Base-by-base conservation (phyloP, 2,329 filamentous ascomycete genomes). In the Ophiocordyceps sinensis region DNA sequence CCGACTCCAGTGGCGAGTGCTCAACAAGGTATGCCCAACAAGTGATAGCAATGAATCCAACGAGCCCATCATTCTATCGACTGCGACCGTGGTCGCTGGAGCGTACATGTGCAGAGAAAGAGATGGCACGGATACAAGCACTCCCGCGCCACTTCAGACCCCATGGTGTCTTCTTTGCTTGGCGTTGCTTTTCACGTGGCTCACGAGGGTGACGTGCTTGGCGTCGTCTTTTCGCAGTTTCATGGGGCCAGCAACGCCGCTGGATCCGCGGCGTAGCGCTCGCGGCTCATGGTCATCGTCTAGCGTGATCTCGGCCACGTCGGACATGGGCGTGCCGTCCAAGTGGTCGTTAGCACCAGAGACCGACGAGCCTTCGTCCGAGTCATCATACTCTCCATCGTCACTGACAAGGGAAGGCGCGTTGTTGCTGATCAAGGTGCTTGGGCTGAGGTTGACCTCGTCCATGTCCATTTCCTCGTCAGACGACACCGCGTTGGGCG, bases 361-460 rank as follows among this genome's bases (percentile, higher is more conserved):
- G 36, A 69, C 65, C 4, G 70, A 71, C 4, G 75, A 81, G 37
- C 68, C 71, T 44, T 77, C 75, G 43, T 82, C 77, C 2, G 79
- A 84, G 42, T 81, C 79, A 49, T 83, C 82, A 52, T 82, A 85
- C 55, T 86, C 82, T 50, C 82, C 80, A 53, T 86, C 82, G 59
- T 88, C 83, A 60, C 82, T 85, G 53, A 87, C 82, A 38, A 88
- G 69, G 51, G 81, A 86, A 19, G 83, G 83, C 9, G 83, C 82
- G 49, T 84, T 83, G 58, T 85, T 85, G 57, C 80, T 82, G 39
- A 79, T 69, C 36, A 79, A 62, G 0, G 79, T 82, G 51, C 77
- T 77, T 5, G 82, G 82, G 51, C 79, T 85, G 43, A 84, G 60
- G 41, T 83, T 76, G 37, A 68, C 66, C 41, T 78, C 74, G 28